Percentiles rank a stretch among this genome's conserved stretches.
These are phyloP conservation scores for Aureobasidium sp. DNA, from an alignment of 2,329 filamentous ascomycete species.

Conservation along the genomic window DNA sequence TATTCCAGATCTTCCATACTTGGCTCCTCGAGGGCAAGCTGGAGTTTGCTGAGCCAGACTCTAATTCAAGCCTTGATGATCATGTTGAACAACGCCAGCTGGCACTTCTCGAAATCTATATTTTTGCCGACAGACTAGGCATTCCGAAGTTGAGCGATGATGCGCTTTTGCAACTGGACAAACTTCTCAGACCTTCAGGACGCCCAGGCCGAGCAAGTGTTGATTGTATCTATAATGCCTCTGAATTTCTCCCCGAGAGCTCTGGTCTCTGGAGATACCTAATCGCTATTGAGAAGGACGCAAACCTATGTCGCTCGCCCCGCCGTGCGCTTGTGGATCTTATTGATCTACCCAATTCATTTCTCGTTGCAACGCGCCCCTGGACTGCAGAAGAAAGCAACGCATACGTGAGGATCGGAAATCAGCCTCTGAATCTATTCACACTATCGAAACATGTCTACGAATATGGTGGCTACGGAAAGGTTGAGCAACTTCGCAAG, in stretches of 20 bases:
- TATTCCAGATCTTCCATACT: background rate
- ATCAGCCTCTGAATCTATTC: background rate
- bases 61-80: too few relatives aligned
- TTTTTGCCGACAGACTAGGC: background rate
- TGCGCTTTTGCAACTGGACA: background rate
- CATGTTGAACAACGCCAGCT: background rate
- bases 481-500: background rate
- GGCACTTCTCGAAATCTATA: background rate
- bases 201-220: background rate
- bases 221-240: background rate
- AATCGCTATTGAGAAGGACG: background rate
- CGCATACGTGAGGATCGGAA: background rate
- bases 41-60: background rate
- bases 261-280: background rate
- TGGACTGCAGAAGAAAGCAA: background rate
- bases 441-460: background rate
- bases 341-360: background rate
- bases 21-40: background rate
- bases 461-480: background rate
- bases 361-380: background rate
- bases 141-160: background rate
- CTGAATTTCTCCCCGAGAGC: background rate
- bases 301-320: background rate
- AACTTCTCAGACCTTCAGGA: background rate
- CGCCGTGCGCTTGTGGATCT: background rate